Conservation (phyloP, 1,139 yeast species). For the Nakaseomyces uthaithaninus region DNA sequence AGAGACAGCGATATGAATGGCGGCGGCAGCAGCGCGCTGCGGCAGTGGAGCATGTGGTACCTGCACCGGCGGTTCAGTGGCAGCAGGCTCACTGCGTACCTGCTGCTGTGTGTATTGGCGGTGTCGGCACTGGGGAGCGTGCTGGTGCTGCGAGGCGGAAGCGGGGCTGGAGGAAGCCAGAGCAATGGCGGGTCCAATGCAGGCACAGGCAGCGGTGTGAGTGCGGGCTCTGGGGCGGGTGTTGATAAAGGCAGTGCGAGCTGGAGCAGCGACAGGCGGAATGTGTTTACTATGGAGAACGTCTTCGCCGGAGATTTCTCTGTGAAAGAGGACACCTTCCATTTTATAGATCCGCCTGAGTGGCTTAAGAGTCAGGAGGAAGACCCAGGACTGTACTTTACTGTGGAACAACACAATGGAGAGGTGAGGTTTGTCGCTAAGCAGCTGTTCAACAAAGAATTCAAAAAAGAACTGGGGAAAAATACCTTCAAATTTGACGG, state of each 20-base stretch:
- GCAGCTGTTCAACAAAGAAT: conserved; percentile 19
- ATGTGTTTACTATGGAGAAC: conserved; percentile 21
- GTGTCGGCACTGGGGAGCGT: background rate
- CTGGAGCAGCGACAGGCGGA: conserved; percentile 2
- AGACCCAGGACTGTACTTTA: conserved; percentile 34
- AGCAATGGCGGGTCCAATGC: conserved; percentile 4
- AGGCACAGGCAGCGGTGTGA: background rate
- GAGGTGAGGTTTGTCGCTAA: conserved; percentile 25
- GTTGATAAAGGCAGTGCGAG: background rate
- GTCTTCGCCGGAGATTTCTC: conserved; percentile 26
- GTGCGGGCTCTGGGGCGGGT: too few relatives aligned
- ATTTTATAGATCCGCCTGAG: conserved; percentile 31
- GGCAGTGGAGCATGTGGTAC: conserved; percentile 3
- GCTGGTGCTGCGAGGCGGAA: background rate
- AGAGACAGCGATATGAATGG: background rate
- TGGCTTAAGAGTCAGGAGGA: conserved; percentile 16
- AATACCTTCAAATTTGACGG: conserved; percentile 24
- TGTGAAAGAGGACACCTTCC: conserved; percentile 20
- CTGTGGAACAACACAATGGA: conserved; percentile 16
- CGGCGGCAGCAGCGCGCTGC: background rate
- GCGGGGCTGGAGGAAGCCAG: background rate
- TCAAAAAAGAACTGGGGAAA: conserved; percentile 16
- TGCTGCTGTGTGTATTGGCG: background rate
- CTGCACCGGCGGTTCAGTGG: conserved; percentile 3
- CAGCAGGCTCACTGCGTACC: background rate